phyloP scores from a whole-genome alignment of 352 stramenopile genomes.

The Thraustochytrium striatum region DNA sequence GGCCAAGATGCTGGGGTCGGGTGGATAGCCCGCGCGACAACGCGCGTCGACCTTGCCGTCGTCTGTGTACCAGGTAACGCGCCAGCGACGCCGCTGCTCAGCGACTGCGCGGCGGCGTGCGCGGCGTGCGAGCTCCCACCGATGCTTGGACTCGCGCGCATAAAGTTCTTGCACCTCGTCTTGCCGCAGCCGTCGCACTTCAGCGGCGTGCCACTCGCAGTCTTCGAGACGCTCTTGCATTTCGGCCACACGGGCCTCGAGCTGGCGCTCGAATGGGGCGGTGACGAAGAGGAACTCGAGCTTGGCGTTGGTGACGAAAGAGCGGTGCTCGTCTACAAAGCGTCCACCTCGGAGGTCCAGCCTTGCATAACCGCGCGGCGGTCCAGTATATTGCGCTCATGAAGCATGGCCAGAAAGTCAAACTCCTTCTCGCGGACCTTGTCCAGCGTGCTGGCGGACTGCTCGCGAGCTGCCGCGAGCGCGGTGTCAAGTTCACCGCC shows the following conservation, averaged over 20 bases:
- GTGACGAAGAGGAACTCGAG: conserved; percentile 39
- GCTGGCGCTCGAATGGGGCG: conserved; percentile 12
- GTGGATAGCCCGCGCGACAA: neutral
- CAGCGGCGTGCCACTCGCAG: neutral
- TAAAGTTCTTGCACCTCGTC: neutral
- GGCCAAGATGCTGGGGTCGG: conserved; percentile 10
- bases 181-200: neutral
- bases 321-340: conserved; percentile 31
- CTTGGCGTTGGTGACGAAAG: conserved; percentile 37
- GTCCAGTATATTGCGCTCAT: conserved; percentile 8
- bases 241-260: neutral
- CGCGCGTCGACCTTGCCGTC: conserved; percentile 40
- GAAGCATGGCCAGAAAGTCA: conserved; percentile 19
- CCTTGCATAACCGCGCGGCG: conserved; percentile 10
- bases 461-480: neutral
- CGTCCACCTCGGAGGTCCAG: conserved; percentile 26
- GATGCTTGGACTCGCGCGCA: neutral
- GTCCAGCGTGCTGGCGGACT: conserved; percentile 25
- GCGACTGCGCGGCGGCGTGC: conserved; percentile 6
- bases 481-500: neutral
- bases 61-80: conserved; percentile 39
- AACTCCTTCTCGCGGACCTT: conserved; percentile 21
- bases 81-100: conserved; percentile 24
- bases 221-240: neutral
- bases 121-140: conserved; percentile 7